These are phyloP conservation scores for Magnolia changhungtana DNA, from an alignment of 164 flowering plant genomes.

Conservation along the genomic window DNA sequence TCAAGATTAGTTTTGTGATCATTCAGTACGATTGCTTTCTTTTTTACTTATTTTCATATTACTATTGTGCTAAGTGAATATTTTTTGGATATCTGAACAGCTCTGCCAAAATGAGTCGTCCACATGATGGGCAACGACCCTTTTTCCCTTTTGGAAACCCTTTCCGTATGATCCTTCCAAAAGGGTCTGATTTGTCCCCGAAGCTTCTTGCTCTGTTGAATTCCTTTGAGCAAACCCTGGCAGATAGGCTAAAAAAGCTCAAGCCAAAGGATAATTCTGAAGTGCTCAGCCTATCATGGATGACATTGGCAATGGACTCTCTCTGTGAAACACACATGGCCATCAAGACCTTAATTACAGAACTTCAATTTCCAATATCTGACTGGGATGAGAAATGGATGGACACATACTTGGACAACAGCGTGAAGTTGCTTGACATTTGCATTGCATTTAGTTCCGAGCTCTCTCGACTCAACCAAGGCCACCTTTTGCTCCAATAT, in stretches of 20 bases:
- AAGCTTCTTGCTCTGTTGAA: conserved; percentile 40
- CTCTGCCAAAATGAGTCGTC: conserved; percentile 60
- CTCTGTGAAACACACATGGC: conserved; percentile 69
- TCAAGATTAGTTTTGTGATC: too few relatives aligned
- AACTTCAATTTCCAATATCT: conserved; percentile 69
- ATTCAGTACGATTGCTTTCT: background rate
- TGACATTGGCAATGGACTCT: conserved; percentile 63
- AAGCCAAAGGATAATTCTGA: conserved; percentile 44
- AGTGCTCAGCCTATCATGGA: conserved; percentile 72
- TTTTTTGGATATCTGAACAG: conserved; percentile 4
- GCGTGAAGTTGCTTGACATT: conserved; percentile 78
- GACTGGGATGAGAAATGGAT: conserved; percentile 97
- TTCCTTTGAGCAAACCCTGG: conserved; percentile 58
- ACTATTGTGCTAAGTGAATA: background rate
- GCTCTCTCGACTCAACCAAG: conserved; percentile 67
- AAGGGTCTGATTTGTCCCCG: conserved; percentile 55
- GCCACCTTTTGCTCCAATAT: conserved; percentile 65
- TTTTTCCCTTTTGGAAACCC: conserved; percentile 79
- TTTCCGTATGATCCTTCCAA: conserved; percentile 63
- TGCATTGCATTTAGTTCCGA: conserved; percentile 79
- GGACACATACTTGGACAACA: conserved; percentile 77
- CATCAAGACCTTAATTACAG: conserved; percentile 63
- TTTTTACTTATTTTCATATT: background rate
- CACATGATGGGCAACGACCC: conserved; percentile 69
- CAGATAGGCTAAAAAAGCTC: conserved; percentile 53